Base-by-base conservation (phyloP, 192 early-diverging fungal genomes). In the Rhizoclosmatium globosum region DNA sequence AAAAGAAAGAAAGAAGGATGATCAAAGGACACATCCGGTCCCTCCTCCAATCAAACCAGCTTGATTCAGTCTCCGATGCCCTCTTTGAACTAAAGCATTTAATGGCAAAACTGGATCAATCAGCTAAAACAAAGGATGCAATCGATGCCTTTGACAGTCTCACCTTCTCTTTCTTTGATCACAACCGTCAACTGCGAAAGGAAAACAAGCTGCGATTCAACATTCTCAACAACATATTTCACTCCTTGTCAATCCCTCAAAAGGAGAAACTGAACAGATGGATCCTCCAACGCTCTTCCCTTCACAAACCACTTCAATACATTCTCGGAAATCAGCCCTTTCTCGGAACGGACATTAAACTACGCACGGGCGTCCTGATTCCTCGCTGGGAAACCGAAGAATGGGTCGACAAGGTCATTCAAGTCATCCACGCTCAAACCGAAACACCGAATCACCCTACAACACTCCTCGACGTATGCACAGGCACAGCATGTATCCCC, bases 301-400 rank as follows among this genome's bases (percentile, higher is more conserved):
- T 41, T 9, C 87, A 92, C 68, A 96, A 94, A 80, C 97, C 96
- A 6, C 83, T 99, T 61, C 97, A 99, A 82, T 99, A 99, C 79
- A 93, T 99, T 50, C 79, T 98, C 80, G 94, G 94, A 4, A 91
- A 89, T 1, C 95, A 95, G 81, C 93, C 94, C 13, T 99, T 99
- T 80, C 91, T 90, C 50, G 90, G 91, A 44, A 77, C 96, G 3
- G 92, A 94, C 47, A 57, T 72, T 6, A 23, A 31, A 9, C 21
- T 53, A 2, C 70, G 70, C 2, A 1, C 11, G 41, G 95, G 95
- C 0, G 91, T 92, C 15, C 85, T 98, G 4, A 97, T 98, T 74
- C 97, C 97, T 42, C 81, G 80, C 89, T 94, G 92, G 94, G 97
- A 99, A 83, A 99, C 97, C 1, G 96, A 99, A 84, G 95, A 97